phyloP scores from a whole-genome alignment of 331 rosid species.

The Rosa hybrid region DNA sequence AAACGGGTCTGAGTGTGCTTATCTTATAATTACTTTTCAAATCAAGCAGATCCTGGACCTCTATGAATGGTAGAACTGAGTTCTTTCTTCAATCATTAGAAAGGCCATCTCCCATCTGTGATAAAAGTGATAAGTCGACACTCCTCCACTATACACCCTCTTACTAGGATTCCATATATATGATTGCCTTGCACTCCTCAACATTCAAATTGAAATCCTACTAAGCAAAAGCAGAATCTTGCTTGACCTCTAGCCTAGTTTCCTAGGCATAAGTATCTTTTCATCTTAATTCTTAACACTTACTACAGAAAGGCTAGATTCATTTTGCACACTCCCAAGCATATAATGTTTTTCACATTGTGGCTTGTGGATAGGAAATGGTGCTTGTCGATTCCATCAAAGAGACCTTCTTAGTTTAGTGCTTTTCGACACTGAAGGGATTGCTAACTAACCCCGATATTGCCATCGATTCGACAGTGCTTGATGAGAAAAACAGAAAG shows the following conservation, averaged over 20 bases:
- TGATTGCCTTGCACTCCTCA: neutral
- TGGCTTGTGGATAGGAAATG: neutral
- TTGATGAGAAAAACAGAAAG: no score
- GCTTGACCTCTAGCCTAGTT: neutral
- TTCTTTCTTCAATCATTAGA: constrained; percentile 25
- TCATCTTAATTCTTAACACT: neutral
- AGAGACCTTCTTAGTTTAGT: no score
- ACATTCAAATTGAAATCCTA: constrained; percentile 5
- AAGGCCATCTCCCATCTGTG: neutral
- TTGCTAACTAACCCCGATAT: no score
- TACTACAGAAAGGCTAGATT: no score
- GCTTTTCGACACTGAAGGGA: neutral
- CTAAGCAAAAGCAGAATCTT: neutral
- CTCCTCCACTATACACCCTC: constrained; percentile 15
- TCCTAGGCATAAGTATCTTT: neutral
- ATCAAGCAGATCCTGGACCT: constrained; percentile 22
- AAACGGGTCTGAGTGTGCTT: constrained; percentile 8
- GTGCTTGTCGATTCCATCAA: neutral
- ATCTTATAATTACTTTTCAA: constrained; percentile 1
- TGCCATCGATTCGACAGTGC: no score
- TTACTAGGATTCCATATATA: constrained; percentile 30
- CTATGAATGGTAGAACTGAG: constrained; percentile 21
- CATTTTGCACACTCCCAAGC: neutral
- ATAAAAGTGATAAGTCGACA: constrained; percentile 6
- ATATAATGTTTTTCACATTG: no score